phyloP scores from a whole-genome alignment of 352 stramenopile genomes.

The Thalassiosira ordinaria region DNA sequence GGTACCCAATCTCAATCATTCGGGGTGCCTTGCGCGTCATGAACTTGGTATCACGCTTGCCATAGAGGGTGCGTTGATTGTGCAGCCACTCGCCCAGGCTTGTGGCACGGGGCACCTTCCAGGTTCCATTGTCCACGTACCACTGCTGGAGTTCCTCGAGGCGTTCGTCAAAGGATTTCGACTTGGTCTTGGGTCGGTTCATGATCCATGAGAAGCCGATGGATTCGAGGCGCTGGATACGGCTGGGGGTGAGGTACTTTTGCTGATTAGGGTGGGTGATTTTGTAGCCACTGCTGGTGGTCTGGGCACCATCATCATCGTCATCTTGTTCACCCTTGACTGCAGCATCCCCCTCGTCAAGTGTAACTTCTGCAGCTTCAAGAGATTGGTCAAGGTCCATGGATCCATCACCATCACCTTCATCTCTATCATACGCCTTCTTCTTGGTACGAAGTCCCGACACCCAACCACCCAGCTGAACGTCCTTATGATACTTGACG shows the following conservation, averaged over 20 bases:
- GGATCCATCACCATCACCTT: background rate
- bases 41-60: slow-evolving; percentile 16
- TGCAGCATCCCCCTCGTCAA: too few species aligned
- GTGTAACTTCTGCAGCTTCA: too few species aligned
- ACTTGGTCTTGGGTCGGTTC: slow-evolving; percentile 9
- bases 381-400: too few species aligned
- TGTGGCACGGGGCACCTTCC: slow-evolving; percentile 37
- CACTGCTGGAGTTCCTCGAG: slow-evolving; percentile 49
- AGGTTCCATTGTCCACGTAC: slow-evolving; percentile 38
- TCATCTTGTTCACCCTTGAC: too few species aligned
- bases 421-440: slow-evolving; percentile 20
- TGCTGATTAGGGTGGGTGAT: slow-evolving; percentile 5
- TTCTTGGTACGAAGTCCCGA: slow-evolving; percentile 33
- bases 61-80: slow-evolving; percentile 46
- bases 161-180: slow-evolving; percentile 61
- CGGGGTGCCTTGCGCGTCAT: slow-evolving; percentile 19
- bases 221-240: slow-evolving; percentile 56
- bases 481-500: slow-evolving; percentile 53
- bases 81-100: slow-evolving; percentile 58
- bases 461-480: slow-evolving; percentile 61
- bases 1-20: slow-evolving; percentile 5
- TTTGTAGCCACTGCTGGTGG: slow-evolving; percentile 18
- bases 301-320: too few species aligned
- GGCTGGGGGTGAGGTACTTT: slow-evolving; percentile 58
- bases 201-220: slow-evolving; percentile 70